Evolutionary conservation across 2,329 filamentous ascomycete species (phyloP).

Genomic region (Aureobasidium sp.): DNA sequence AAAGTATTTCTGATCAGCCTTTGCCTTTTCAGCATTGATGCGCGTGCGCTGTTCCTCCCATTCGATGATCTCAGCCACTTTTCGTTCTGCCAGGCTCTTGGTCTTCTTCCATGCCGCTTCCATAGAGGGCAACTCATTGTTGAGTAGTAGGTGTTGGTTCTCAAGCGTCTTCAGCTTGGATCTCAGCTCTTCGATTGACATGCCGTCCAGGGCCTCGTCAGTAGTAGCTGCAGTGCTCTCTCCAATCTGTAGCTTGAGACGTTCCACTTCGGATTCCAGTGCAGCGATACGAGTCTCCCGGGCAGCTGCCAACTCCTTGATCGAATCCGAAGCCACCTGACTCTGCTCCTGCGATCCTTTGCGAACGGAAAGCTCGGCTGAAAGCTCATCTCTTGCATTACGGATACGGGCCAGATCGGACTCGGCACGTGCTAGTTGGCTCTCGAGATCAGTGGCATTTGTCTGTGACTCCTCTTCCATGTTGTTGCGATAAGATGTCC

Average conservation of each 20-base stretch:
- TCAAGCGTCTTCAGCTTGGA: conserved; percentile 67
- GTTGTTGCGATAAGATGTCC: conserved; percentile 71
- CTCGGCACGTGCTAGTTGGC: conserved; percentile 72
- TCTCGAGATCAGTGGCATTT: conserved; percentile 69
- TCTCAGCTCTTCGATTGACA: conserved; percentile 65
- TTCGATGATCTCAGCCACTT: conserved; percentile 67
- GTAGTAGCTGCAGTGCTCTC: conserved; percentile 30
- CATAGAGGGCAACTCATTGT: conserved; percentile 80
- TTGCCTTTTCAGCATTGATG: conserved; percentile 80
- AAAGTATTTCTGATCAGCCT: conserved; percentile 97
- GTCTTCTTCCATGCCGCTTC: conserved; percentile 88
- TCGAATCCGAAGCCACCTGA: conserved; percentile 59
- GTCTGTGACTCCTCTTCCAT: conserved; percentile 73
- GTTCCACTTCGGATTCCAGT: conserved; percentile 73
- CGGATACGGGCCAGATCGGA: conserved; percentile 80
- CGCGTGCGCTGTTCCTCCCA: conserved; percentile 72
- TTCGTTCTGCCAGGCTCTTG: conserved; percentile 75
- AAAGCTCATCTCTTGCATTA: conserved; percentile 73
- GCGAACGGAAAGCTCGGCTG: conserved; percentile 72
- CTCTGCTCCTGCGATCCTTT: conserved; percentile 75
- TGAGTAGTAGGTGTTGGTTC: conserved; percentile 74
- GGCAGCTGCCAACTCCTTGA: conserved; percentile 72
- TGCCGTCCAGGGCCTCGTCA: conserved; percentile 42
- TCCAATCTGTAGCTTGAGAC: conserved; percentile 54
- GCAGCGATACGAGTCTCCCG: conserved; percentile 74